Percentiles rank a stretch among this genome's conserved stretches.
Conservation (phyloP, 345 rosid species). For the Moricandia arvensis region DNA sequence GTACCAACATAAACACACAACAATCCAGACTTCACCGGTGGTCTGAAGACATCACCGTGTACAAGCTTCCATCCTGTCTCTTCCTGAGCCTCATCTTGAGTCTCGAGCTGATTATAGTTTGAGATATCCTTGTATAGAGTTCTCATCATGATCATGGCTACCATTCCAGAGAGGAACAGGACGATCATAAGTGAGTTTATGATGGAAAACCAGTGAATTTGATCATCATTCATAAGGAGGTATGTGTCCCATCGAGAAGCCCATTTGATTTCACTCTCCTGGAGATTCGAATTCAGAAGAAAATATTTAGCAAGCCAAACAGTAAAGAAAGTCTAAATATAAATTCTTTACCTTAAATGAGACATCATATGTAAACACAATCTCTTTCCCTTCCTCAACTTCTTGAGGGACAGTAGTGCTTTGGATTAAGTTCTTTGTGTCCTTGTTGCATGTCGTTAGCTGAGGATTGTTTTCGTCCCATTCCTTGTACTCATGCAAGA, state of each 20-base stretch:
- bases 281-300: background rate
- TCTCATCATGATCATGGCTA: conserved; percentile 99
- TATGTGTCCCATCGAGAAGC: conserved; percentile 99
- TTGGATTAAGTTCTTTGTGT: conserved; percentile 79
- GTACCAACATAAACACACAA: conserved; percentile 93
- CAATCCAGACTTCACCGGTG: conserved; percentile 76
- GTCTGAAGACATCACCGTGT: conserved; percentile 92
- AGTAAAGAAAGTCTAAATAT: background rate
- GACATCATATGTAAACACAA: conserved; percentile 94
- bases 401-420: conserved; percentile 88
- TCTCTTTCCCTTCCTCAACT: conserved; percentile 65
- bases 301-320: conserved; percentile 14
- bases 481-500: conserved; percentile 88
- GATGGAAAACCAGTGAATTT: conserved; percentile 97
- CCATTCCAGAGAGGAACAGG: conserved; percentile 96
- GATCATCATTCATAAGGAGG: conserved; percentile 97
- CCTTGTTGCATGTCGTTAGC: conserved; percentile 86
- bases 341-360: conserved; percentile 60
- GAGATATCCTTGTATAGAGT: conserved; percentile 91
- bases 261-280: conserved; percentile 98
- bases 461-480: conserved; percentile 89
- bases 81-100: conserved; percentile 98
- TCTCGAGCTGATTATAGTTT: conserved; percentile 92
- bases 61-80: conserved; percentile 99
- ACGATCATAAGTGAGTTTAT: conserved; percentile 97